Evolutionary conservation across 352 stramenopile genomes (phyloP).

Genomic region (Pythium utonaiense): DNA sequence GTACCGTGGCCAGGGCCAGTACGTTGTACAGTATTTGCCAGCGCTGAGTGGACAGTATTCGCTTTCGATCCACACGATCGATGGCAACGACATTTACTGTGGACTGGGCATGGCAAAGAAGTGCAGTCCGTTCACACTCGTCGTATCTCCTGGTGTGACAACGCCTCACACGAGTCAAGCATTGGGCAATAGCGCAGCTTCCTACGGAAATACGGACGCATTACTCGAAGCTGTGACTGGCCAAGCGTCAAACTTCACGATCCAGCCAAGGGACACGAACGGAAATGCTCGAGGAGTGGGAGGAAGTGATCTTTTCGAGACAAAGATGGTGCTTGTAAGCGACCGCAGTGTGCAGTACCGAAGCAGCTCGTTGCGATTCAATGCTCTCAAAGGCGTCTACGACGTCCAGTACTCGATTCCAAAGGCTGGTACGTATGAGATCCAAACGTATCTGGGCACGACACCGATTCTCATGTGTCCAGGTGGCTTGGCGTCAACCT

Average conservation of each 20-base stretch:
- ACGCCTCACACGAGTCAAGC: slow-evolving; percentile 88
- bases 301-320: slow-evolving; percentile 75
- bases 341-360: slow-evolving; percentile 75
- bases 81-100: slow-evolving; percentile 95
- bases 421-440: slow-evolving; percentile 82
- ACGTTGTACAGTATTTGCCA: slow-evolving; percentile 87
- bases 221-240: slow-evolving; percentile 91
- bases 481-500: slow-evolving; percentile 28
- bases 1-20: slow-evolving; percentile 91
- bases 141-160: slow-evolving; percentile 84
- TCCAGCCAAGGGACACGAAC: slow-evolving; percentile 94
- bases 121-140: slow-evolving; percentile 93
- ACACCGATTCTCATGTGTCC: slow-evolving; percentile 91
- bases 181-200: slow-evolving; percentile 52
- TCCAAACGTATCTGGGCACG: slow-evolving; percentile 71
- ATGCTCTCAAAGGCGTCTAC: slow-evolving; percentile 73
- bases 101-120: slow-evolving; percentile 86
- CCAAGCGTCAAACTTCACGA: slow-evolving; percentile 91
- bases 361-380: slow-evolving; percentile 58
- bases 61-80: slow-evolving; percentile 88
- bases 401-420: slow-evolving; percentile 93
- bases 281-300: slow-evolving; percentile 67
- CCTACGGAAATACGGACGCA: slow-evolving; percentile 75
- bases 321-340: slow-evolving; percentile 68
- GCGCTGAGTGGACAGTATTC: slow-evolving; percentile 84